Conservation (phyloP, 1,284 basidiomycete species). For the Puccinia brachypodii region DNA sequence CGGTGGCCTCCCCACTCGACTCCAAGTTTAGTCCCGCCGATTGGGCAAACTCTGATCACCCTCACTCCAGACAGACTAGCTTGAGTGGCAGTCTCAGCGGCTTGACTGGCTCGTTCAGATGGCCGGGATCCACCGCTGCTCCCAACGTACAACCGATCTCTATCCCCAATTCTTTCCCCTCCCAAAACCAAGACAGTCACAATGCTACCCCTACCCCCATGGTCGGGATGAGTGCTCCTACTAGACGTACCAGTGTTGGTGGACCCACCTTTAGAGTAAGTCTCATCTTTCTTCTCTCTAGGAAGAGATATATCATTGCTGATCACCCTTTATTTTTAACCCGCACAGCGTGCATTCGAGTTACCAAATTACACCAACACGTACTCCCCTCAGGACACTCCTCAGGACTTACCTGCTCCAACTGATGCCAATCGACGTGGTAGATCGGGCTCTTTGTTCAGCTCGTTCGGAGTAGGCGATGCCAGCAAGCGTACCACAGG, state of each 20-base stretch:
- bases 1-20: not conserved
- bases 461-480: conserved; percentile 13
- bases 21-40: not conserved
- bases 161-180: not conserved
- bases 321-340: not conserved
- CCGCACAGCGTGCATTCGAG: conserved; percentile 25
- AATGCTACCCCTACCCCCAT: not conserved
- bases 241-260: not conserved
- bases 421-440: not conserved
- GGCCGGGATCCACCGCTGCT: not conserved
- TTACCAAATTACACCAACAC: conserved; percentile 13
- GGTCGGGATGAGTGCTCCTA: conserved; percentile 4
- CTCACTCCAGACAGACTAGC: conserved; percentile 10
- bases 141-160: not conserved
- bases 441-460: conserved; percentile 20
- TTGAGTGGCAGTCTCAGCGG: not conserved
- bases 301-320: not conserved
- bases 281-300: not conserved
- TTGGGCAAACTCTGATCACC: not conserved
- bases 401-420: not conserved
- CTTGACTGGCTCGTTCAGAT: conserved; percentile 13
- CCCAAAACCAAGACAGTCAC: not conserved
- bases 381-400: not conserved
- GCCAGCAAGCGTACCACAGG: not conserved
- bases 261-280: conserved; percentile 14